Conservation (phyloP, 495 filamentous ascomycete genomes). For the Neurospora tetraspora region DNA sequence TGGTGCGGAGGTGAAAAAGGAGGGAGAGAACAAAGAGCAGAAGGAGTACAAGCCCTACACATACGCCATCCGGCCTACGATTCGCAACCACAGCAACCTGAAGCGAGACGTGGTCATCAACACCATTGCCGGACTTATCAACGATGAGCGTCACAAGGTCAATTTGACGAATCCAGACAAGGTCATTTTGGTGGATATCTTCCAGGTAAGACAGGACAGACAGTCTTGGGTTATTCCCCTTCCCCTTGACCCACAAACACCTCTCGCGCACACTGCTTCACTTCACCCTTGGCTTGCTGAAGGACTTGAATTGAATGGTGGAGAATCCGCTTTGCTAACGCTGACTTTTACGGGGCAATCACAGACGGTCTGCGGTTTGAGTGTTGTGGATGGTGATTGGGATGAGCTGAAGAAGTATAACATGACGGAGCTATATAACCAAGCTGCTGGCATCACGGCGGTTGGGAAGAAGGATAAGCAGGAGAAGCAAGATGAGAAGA, state of each 20-base stretch:
- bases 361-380: conserved; percentile 36
- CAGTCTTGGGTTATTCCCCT: not conserved
- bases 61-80: conserved; percentile 80
- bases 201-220: conserved; percentile 51
- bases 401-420: conserved; percentile 39
- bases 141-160: conserved; percentile 59
- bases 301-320: not conserved
- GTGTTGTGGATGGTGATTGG: conserved; percentile 42
- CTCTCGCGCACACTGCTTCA: not conserved
- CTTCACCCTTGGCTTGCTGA: not conserved
- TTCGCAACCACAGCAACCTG: conserved; percentile 68
- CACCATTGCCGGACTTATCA: conserved; percentile 53
- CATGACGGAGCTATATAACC: conserved; percentile 34
- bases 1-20: conserved; percentile 23
- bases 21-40: conserved; percentile 16
- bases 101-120: conserved; percentile 70
- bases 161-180: conserved; percentile 73
- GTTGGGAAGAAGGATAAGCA: not conserved
- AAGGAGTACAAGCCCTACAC: conserved; percentile 26
- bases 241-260: not conserved
- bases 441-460: conserved; percentile 5
- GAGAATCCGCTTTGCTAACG: not conserved
- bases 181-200: conserved; percentile 80
- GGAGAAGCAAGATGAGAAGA: not conserved
- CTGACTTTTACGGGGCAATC: not conserved